Evolutionary conservation across 2,329 filamentous ascomycete genomes (phyloP).

Genomic region (Coniochaeta prunicola): DNA sequence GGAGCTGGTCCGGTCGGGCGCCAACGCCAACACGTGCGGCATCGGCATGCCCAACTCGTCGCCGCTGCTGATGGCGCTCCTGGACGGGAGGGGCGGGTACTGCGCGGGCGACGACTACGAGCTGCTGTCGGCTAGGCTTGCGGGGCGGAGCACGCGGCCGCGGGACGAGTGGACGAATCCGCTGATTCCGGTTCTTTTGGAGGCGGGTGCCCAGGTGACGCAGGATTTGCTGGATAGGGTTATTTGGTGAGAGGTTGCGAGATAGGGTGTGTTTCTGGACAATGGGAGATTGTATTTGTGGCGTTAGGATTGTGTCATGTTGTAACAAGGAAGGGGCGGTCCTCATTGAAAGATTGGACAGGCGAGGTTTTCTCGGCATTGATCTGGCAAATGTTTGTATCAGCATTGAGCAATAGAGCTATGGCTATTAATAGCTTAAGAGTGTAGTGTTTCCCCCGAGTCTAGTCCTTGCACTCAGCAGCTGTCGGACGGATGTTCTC

Average conservation of each 20-base stretch:
- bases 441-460: no score
- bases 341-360: no score
- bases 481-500: no score
- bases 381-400: no score
- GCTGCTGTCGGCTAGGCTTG: not conserved
- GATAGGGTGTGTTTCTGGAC: no score
- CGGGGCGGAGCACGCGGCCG: not conserved
- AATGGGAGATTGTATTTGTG: no score
- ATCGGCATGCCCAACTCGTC: not conserved
- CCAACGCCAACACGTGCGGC: not conserved
- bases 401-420: no score
- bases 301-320: no score
- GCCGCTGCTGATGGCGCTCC: not conserved
- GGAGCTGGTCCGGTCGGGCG: not conserved
- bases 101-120: not conserved
- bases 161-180: not conserved
- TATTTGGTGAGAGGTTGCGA: not conserved
- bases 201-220: not conserved
- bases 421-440: no score
- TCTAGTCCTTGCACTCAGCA: no score
- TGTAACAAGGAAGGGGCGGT: no score
- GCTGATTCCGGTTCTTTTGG: not conserved
- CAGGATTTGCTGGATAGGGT: not conserved
- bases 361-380: no score
- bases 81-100: not conserved